These are phyloP conservation scores for Aureobasidium uvarum DNA, from an alignment of 2,329 filamentous ascomycete genomes.

Conservation along the genomic window DNA sequence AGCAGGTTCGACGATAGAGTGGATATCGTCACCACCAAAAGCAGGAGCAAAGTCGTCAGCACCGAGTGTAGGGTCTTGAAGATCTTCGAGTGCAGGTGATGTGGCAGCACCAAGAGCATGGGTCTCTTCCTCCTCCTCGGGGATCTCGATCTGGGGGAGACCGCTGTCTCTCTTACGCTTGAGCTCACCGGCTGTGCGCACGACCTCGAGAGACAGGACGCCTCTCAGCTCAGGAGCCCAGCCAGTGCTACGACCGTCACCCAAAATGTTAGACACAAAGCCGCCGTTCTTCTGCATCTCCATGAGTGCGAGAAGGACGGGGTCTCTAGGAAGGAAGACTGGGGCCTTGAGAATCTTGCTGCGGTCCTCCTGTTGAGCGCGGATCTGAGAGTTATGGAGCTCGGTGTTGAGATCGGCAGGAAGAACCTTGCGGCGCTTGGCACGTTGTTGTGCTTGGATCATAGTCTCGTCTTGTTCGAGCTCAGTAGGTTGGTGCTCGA, in stretches of 20 bases:
- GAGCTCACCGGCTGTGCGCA: constrained; percentile 72
- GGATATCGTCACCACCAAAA: constrained; percentile 33
- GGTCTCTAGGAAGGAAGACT: constrained; percentile 81
- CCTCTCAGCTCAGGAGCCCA: constrained; percentile 93
- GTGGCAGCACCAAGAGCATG: constrained; percentile 43
- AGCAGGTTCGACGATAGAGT: constrained; percentile 38
- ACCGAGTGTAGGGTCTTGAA: constrained; percentile 29
- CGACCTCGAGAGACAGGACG: constrained; percentile 82
- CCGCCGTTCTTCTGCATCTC: constrained; percentile 88
- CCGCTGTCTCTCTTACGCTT: constrained; percentile 94
- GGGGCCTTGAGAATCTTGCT: constrained; percentile 81
- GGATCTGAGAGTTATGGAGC: constrained; percentile 73
- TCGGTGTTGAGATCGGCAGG: constrained; percentile 78
- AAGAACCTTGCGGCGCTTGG: constrained; percentile 77
- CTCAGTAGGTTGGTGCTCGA: constrained; percentile 37
- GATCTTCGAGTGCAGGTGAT: constrained; percentile 31
- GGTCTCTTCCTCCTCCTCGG: constrained; percentile 59
- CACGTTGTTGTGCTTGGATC: constrained; percentile 65
- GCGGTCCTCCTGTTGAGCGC: constrained; percentile 79
- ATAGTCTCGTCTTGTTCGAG: constrained; percentile 53
- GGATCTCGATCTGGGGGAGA: constrained; percentile 71
- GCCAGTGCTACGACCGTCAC: constrained; percentile 70
- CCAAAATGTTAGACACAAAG: constrained; percentile 84
- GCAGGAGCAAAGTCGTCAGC: constrained; percentile 38
- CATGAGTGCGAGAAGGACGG: constrained; percentile 80